A percentile compares a stretch with the other conserved stretches of the same genome.
Conservation (phyloP, 306 rosid species). For the Senna tora region DNA sequence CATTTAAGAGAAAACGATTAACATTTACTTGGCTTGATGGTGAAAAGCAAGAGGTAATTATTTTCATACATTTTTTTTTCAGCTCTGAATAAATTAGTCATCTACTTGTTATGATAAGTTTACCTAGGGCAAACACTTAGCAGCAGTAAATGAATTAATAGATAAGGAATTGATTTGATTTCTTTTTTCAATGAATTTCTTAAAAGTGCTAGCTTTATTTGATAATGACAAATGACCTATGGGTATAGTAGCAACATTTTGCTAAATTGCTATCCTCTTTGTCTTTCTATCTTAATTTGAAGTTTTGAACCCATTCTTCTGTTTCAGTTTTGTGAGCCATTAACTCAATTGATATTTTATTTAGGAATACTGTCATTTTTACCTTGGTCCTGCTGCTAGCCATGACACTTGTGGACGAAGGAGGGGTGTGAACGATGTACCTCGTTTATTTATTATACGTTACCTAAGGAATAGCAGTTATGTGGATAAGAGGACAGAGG, state of each 20-base stretch:
- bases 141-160: constrained; percentile 18
- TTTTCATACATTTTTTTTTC: constrained; percentile 15
- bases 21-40: constrained; percentile 97
- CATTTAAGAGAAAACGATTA: constrained; percentile 62
- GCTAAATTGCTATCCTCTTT: constrained; percentile 1
- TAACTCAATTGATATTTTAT: constrained; percentile 31
- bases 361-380: constrained; percentile 81
- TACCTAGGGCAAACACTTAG: not conserved
- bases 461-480: constrained; percentile 69
- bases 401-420: constrained; percentile 82
- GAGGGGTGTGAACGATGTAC: constrained; percentile 62
- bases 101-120: constrained; percentile 25
- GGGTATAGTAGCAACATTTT: constrained; percentile 10
- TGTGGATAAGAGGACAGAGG: constrained; percentile 48
- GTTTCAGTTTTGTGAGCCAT: not conserved
- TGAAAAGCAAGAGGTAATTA: constrained; percentile 76
- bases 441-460: constrained; percentile 74
- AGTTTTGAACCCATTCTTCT: constrained; percentile 5
- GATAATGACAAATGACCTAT: constrained; percentile 1
- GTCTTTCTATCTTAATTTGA: not conserved
- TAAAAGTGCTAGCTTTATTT: constrained; percentile 12
- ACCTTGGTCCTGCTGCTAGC: constrained; percentile 68
- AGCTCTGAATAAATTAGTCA: not conserved
- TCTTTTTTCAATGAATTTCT: not conserved
- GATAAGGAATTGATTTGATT: not conserved